Percentiles rank a stretch among this genome's conserved stretches.
phyloP scores from a whole-genome alignment of 2,329 filamentous ascomycete species.

The Penicillium sp. region DNA sequence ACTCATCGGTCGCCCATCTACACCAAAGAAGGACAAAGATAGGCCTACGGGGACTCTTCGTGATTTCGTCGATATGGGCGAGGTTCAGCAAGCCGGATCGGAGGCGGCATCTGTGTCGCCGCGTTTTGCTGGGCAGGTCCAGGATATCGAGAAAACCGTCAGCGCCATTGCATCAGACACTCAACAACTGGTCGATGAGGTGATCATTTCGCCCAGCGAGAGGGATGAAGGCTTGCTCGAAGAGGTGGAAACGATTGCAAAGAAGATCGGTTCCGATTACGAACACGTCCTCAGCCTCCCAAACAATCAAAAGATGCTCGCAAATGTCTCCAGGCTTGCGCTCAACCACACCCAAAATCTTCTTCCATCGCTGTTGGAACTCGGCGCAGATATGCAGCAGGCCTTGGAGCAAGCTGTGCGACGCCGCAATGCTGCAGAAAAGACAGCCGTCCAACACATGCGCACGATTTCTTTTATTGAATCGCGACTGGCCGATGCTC shows the following conservation, averaged over 20 bases:
- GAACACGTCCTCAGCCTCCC: constrained; percentile 70
- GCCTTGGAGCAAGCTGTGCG: constrained; percentile 53
- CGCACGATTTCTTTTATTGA: constrained; percentile 78
- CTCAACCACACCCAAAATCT: constrained; percentile 63
- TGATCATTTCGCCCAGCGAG: constrained; percentile 55
- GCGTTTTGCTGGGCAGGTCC: constrained; percentile 59
- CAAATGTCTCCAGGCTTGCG: constrained; percentile 63
- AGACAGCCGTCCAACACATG: constrained; percentile 71
- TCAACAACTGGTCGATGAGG: constrained; percentile 34
- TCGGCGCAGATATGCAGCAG: constrained; percentile 55
- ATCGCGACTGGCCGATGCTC: constrained; percentile 68
- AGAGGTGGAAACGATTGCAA: constrained; percentile 81
- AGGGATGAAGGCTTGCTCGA: constrained; percentile 70
- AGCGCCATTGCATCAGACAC: constrained; percentile 60
- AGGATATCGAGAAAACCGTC: constrained; percentile 61
- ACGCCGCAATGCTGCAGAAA: constrained; percentile 66
- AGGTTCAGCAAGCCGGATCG: constrained; percentile 69
- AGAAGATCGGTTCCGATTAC: constrained; percentile 84
- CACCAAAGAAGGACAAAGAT: constrained; percentile 43
- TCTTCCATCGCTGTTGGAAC: constrained; percentile 59
- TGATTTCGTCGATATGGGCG: constrained; percentile 73
- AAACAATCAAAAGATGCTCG: constrained; percentile 63
- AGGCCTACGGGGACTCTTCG: constrained; percentile 60
- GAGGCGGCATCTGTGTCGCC: constrained; percentile 59
- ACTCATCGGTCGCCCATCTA: constrained; percentile 41